phyloP scores from a whole-genome alignment of 2,329 filamentous ascomycete genomes.

The Apiospora phragmitis region DNA sequence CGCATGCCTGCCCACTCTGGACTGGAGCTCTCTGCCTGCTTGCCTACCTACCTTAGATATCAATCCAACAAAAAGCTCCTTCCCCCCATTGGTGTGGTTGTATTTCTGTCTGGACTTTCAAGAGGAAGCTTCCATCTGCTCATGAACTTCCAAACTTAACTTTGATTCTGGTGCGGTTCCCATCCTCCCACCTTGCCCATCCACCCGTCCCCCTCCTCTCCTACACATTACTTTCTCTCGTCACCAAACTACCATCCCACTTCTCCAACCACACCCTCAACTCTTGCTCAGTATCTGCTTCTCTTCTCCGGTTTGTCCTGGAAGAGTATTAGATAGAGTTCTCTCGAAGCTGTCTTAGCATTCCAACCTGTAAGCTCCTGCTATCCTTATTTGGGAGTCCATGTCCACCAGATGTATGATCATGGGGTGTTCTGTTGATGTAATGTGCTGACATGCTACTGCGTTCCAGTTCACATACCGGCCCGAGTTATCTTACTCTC shows the following conservation, averaged over 20 bases:
- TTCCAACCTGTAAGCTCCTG: not conserved
- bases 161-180: not conserved
- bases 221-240: not conserved
- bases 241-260: not conserved
- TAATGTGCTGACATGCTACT: not conserved
- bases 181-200: not conserved
- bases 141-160: conserved; percentile 3
- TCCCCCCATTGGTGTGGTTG: not conserved
- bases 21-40: conserved; percentile 1
- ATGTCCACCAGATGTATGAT: not conserved
- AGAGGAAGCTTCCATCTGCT: conserved; percentile 1
- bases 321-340: not conserved
- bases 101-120: not conserved
- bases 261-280: not conserved
- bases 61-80: conserved; percentile 5
- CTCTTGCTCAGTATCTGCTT: not conserved
- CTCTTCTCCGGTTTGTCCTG: not conserved
- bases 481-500: conserved; percentile 2
- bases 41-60: not conserved
- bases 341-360: not conserved
- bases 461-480: not conserved
- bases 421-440: not conserved
- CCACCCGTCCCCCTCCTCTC: not conserved
- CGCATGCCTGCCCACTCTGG: conserved; percentile 3
- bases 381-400: not conserved